Percentiles rank a stretch among this genome's conserved stretches.
These are phyloP conservation scores for Solanum pennellii DNA, from an alignment of 257 asterid species.

Conservation along the genomic window DNA sequence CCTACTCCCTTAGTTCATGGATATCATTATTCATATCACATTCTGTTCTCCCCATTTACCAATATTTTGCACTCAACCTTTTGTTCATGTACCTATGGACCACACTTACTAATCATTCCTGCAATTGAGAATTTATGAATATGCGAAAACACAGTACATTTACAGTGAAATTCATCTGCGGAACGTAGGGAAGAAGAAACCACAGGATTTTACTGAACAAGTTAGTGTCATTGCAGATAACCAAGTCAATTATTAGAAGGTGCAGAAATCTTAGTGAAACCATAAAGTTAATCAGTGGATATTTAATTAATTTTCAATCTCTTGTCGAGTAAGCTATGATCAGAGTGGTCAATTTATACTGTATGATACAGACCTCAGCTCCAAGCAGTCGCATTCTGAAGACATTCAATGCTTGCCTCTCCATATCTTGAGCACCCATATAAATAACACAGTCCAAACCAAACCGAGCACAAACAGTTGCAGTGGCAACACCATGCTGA, in stretches of 20 bases:
- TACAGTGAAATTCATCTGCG: neutral
- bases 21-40: neutral
- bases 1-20: neutral
- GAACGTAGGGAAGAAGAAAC: too few relatives aligned
- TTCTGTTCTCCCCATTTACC: neutral
- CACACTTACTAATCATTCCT: neutral
- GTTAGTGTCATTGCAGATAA: neutral
- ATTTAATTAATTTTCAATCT: neutral
- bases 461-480: slow-evolving; percentile 94
- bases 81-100: neutral
- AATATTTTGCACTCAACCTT: neutral
- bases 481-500: slow-evolving; percentile 97
- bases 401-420: slow-evolving; percentile 87
- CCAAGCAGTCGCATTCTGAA: slow-evolving; percentile 93
- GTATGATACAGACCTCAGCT: slow-evolving; percentile 64
- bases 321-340: neutral
- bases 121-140: neutral
- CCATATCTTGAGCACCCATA: slow-evolving; percentile 99
- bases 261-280: neutral
- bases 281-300: neutral
- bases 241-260: neutral
- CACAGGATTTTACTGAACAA: neutral
- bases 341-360: neutral
- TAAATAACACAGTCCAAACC: slow-evolving; percentile 72
- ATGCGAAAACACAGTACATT: neutral